A percentile compares a stretch with the other conserved stretches of the same genome.
Evolutionary conservation across 192 early-diverging fungal species (phyloP).

Genomic region (Coemansia sp.): DNA sequence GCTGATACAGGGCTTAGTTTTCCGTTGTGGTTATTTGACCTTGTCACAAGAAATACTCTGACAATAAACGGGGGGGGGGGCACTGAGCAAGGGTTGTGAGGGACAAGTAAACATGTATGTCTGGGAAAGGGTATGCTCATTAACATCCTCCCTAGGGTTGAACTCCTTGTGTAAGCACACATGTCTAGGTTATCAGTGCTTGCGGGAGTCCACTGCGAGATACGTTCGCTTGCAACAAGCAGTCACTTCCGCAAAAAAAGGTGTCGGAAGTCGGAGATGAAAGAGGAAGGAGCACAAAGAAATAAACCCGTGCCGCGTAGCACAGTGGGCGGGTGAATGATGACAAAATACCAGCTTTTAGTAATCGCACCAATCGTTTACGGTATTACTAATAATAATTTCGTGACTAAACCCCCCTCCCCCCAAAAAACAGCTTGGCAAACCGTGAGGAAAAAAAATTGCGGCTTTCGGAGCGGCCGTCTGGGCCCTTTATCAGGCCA

Average conservation of each 20-base stretch:
- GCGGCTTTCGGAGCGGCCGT: background rate
- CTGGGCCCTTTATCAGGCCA: background rate
- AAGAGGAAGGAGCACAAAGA: too few relatives aligned
- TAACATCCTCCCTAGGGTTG: background rate
- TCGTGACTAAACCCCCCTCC: background rate
- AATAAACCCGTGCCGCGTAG: background rate
- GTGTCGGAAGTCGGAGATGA: too few relatives aligned
- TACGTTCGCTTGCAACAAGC: too few relatives aligned
- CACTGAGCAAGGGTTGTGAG: background rate
- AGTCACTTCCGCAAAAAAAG: too few relatives aligned
- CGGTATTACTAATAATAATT: constrained; percentile 1
- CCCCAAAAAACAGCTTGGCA: constrained; percentile 4
- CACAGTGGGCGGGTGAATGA: background rate
- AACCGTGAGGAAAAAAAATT: too few relatives aligned
- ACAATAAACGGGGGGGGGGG: background rate
- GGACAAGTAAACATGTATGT: too few relatives aligned
- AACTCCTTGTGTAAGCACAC: background rate
- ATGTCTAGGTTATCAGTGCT: background rate
- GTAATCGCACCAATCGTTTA: constrained; percentile 1
- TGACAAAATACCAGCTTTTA: background rate
- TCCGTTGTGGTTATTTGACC: background rate
- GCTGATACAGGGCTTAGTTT: background rate
- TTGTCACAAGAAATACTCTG: background rate
- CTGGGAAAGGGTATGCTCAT: background rate
- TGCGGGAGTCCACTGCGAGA: too few relatives aligned